Conservation (phyloP, 2,329 filamentous ascomycete species). For the Arthroderma sp. region DNA sequence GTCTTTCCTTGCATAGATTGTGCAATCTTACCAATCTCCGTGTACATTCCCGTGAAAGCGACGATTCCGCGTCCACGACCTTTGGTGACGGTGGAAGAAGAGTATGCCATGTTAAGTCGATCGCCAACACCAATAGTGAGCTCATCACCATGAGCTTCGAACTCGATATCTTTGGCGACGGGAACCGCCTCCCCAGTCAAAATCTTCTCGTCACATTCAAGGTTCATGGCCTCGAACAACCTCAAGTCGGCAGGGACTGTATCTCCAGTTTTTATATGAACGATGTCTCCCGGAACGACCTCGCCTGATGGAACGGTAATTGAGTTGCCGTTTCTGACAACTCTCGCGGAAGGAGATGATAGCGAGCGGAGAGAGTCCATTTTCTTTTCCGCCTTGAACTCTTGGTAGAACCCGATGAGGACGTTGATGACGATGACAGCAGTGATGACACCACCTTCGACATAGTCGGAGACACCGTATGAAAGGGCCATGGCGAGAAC, state of each 20-base stretch:
- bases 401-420: conserved; percentile 47
- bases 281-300: conserved; percentile 49
- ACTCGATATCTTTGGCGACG: conserved; percentile 41
- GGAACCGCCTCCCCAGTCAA: conserved; percentile 51
- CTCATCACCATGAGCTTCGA: conserved; percentile 19
- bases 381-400: conserved; percentile 49
- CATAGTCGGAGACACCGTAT: conserved; percentile 44
- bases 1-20: conserved; percentile 44
- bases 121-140: conserved; percentile 41
- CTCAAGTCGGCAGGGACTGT: conserved; percentile 49
- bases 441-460: conserved; percentile 49
- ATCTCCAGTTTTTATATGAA: conserved; percentile 42
- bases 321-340: conserved; percentile 45
- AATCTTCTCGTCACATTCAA: conserved; percentile 58
- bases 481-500: conserved; percentile 59
- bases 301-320: conserved; percentile 43
- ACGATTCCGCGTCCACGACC: conserved; percentile 48
- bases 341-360: conserved; percentile 45
- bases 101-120: conserved; percentile 49
- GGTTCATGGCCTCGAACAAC: conserved; percentile 50
- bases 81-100: conserved; percentile 48
- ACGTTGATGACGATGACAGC: conserved; percentile 49
- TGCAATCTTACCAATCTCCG: conserved; percentile 51
- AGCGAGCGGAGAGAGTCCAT: conserved; percentile 46
- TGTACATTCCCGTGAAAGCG: conserved; percentile 49